Conservation (phyloP, 2,329 filamentous ascomycete species). For the Fusarium newnesense region DNA sequence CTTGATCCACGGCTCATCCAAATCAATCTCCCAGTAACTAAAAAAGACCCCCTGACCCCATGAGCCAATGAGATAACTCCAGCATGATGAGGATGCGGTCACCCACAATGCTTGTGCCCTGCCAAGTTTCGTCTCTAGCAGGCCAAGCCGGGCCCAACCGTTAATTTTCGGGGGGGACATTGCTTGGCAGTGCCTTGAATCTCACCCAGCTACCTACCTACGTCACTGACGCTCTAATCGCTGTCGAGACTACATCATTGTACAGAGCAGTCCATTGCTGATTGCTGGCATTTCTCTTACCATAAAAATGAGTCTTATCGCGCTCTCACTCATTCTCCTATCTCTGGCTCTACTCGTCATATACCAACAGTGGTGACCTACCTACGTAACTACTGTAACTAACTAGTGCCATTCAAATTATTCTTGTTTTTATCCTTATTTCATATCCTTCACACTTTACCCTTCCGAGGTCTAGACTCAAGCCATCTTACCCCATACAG, state of each 20-base stretch:
- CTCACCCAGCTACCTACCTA: background rate
- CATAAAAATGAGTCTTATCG: background rate
- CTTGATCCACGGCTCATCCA: background rate
- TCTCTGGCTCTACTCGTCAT: background rate
- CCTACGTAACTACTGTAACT: background rate
- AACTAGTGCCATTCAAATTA: background rate
- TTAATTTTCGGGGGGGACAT: conserved; percentile 23
- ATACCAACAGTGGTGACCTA: background rate
- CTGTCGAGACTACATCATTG: conserved; percentile 17
- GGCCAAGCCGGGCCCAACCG: conserved; percentile 36
- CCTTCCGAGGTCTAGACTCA: conserved; percentile 14
- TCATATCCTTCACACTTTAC: conserved; percentile 3
- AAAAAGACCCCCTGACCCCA: background rate
- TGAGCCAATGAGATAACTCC: conserved; percentile 11
- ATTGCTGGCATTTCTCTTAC: background rate
- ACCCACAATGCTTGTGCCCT: conserved; percentile 9
- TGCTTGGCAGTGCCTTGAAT: conserved; percentile 30
- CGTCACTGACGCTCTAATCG: conserved; percentile 19
- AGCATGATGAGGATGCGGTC: conserved; percentile 23
- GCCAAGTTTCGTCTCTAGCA: conserved; percentile 24
- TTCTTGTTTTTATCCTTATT: conserved; percentile 7
- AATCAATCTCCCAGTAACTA: background rate
- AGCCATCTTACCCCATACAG: background rate
- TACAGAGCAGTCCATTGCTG: background rate
- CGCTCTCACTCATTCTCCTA: background rate